A percentile compares a stretch with the other conserved stretches of the same genome.
Conservation (phyloP, 768 basidiomycete species). For the Tricholoma hemisulphureum region DNA sequence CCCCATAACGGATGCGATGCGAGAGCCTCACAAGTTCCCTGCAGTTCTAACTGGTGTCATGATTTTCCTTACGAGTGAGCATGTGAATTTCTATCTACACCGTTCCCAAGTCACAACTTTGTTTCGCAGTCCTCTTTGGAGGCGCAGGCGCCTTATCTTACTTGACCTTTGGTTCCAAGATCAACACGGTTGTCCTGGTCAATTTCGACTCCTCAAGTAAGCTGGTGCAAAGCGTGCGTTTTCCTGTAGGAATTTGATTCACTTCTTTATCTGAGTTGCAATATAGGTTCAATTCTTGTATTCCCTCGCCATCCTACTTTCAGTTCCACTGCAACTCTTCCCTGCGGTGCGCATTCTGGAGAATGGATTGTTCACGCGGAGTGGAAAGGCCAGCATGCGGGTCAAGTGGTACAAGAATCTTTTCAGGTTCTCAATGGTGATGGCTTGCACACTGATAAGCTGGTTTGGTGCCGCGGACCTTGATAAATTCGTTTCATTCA, state of each 20-base stretch:
- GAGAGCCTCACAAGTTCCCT: slow-evolving; percentile 92
- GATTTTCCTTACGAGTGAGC: slow-evolving; percentile 72
- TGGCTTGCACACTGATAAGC: slow-evolving; percentile 78
- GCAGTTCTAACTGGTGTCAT: slow-evolving; percentile 85
- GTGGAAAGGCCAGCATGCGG: slow-evolving; percentile 74
- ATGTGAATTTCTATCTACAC: not conserved
- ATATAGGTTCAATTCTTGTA: slow-evolving; percentile 78
- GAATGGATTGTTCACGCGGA: slow-evolving; percentile 86
- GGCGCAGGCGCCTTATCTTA: slow-evolving; percentile 87
- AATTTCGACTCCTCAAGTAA: slow-evolving; percentile 83
- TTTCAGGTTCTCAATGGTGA: slow-evolving; percentile 73
- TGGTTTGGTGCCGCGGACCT: slow-evolving; percentile 83
- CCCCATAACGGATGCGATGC: slow-evolving; percentile 97
- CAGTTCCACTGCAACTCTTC: slow-evolving; percentile 94
- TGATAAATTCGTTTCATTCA: slow-evolving; percentile 93
- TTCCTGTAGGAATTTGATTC: slow-evolving; percentile 15
- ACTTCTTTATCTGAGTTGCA: not conserved
- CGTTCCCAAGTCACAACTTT: slow-evolving; percentile 4
- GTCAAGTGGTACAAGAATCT: slow-evolving; percentile 98
- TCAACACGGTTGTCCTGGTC: slow-evolving; percentile 92
- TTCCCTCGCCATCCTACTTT: slow-evolving; percentile 89
- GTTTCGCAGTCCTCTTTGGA: slow-evolving; percentile 68
- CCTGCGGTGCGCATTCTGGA: slow-evolving; percentile 97
- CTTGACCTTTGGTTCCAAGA: slow-evolving; percentile 79
- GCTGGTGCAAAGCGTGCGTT: slow-evolving; percentile 81